Evolutionary conservation across 345 rosid genomes (phyloP), one percentile per base, ranked within the genome.

Genomic region (Murraya paniculata): DNA sequence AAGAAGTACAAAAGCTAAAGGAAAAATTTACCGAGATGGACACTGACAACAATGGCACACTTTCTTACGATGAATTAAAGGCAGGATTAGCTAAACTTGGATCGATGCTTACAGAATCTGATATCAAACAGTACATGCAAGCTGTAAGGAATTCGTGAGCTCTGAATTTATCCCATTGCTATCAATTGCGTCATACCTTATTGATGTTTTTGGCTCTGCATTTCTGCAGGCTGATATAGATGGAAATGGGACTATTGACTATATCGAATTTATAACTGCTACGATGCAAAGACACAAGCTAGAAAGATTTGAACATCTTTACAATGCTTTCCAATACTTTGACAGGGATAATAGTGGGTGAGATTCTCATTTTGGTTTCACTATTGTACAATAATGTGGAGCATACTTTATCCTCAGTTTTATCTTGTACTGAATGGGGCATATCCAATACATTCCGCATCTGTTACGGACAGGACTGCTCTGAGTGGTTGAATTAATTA

Each of bases 81-180:
- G 76, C 84, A 61, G 93, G 98, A 68, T 80, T 94, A 84, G 90
- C 94, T 78, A 83, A 89, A 70, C 86, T 90, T 64, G 98, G 95
- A 61, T 93, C 97, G 24, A 91, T 85, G 82, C 96, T 94, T 30
- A 85, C 96, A 1, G 97, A 89, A 86, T 58, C 85, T 19, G 94
- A 94, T 85, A 92, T 93, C 73, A 75, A 87, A 79, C 94, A 91
- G 82, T 94, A 92, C 74, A 91, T 94, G 97, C 95, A 92, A 75
- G 97, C 98, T 53, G 57, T 53, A 53, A 18, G 57, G 22, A 53
- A 18, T 53, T 50, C 14, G 7, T 18, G 57, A 53, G 22, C 50
- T 11, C 50, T 45, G 50, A 45, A 13, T 45, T 45, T 45, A 13
- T 45, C 18, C 50, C 50, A 45, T 13, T 11, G 50, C 50, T 45